A percentile compares a stretch with the other conserved stretches of the same genome.
Evolutionary conservation across 768 basidiomycete species (phyloP).

Genomic region (Collybia sp.): DNA sequence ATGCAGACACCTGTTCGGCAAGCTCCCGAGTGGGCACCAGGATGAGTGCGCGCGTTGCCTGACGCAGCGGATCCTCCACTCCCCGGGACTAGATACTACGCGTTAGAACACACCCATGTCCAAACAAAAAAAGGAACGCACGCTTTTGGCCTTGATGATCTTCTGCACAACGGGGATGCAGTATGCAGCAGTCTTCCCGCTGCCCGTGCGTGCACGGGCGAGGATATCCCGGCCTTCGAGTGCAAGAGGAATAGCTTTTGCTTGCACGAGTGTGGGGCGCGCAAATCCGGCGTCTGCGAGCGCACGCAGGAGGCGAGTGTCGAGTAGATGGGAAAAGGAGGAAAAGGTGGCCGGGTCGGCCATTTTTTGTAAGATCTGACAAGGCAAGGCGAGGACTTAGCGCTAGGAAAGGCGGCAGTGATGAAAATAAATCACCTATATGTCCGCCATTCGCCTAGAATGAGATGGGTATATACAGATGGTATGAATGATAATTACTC

Average conservation of each 20-base stretch:
- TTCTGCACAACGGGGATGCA: slow-evolving; percentile 89
- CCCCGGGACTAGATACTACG: slow-evolving; percentile 27
- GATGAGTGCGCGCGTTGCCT: slow-evolving; percentile 69
- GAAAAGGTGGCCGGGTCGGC: slow-evolving; percentile 35
- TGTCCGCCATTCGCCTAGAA: too few species aligned
- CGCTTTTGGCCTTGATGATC: slow-evolving; percentile 74
- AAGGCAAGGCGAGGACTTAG: too few species aligned
- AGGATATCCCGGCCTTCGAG: slow-evolving; percentile 88
- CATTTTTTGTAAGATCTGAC: too few species aligned
- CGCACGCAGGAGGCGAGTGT: slow-evolving; percentile 80
- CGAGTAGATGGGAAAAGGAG: slow-evolving; percentile 73
- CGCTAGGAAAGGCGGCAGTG: too few species aligned
- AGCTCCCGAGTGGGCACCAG: slow-evolving; percentile 91
- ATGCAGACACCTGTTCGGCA: slow-evolving; percentile 80
- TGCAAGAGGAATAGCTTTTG: slow-evolving; percentile 88
- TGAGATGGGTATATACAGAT: too few species aligned
- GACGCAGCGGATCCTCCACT: slow-evolving; percentile 34
- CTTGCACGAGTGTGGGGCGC: slow-evolving; percentile 88
- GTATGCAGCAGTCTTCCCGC: slow-evolving; percentile 96
- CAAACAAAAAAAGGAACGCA: slow-evolving; percentile 34
- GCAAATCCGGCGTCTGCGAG: slow-evolving; percentile 90
- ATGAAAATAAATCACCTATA: too few species aligned
- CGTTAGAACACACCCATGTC: slow-evolving; percentile 4
- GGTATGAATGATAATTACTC: too few species aligned
- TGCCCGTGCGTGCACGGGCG: slow-evolving; percentile 91